phyloP scores from a whole-genome alignment of 257 asterid species.

The Rubia yunnanensis region DNA sequence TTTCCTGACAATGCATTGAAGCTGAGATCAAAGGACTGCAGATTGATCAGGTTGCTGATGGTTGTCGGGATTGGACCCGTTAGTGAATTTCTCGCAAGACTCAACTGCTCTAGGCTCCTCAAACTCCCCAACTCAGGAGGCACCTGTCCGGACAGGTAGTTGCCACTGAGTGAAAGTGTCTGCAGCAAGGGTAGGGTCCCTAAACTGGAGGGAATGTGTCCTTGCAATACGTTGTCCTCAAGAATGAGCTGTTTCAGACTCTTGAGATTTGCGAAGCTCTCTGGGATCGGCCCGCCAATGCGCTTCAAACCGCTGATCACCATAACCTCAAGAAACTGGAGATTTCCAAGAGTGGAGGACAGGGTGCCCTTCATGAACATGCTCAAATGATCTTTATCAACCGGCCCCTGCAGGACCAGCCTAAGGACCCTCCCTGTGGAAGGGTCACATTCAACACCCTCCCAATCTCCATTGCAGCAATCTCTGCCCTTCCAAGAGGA shows the following conservation, averaged over 20 bases:
- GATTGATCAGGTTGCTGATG: slow-evolving; percentile 21
- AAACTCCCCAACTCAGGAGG: slow-evolving; percentile 55
- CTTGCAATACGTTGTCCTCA: slow-evolving; percentile 66
- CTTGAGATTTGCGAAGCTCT: slow-evolving; percentile 45
- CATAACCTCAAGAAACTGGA: slow-evolving; percentile 55
- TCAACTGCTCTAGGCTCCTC: slow-evolving; percentile 43
- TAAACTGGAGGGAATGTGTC: slow-evolving; percentile 49
- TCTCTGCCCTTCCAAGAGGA: slow-evolving; percentile 69
- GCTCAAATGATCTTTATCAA: slow-evolving; percentile 18
- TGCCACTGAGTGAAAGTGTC: slow-evolving; percentile 54
- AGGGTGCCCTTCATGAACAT: slow-evolving; percentile 65
- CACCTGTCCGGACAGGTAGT: slow-evolving; percentile 46
- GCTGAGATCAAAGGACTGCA: slow-evolving; percentile 65
- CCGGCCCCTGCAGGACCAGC: slow-evolving; percentile 52
- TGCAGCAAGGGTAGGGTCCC: slow-evolving; percentile 39
- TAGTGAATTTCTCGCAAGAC: slow-evolving; percentile 40
- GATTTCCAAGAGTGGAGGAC: slow-evolving; percentile 48
- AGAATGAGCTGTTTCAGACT: slow-evolving; percentile 55
- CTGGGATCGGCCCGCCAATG: slow-evolving; percentile 49
- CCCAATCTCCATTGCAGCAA: slow-evolving; percentile 96
- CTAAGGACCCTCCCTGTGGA: slow-evolving; percentile 48
- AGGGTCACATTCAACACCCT: slow-evolving; percentile 70
- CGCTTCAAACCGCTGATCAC: slow-evolving; percentile 70
- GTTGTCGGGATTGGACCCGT: slow-evolving; percentile 45
- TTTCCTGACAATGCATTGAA: slow-evolving; percentile 54